Percentiles rank a stretch among this genome's conserved stretches.
Conservation (phyloP, 2,329 filamentous ascomycete genomes). For the Stemphylium beticola region DNA sequence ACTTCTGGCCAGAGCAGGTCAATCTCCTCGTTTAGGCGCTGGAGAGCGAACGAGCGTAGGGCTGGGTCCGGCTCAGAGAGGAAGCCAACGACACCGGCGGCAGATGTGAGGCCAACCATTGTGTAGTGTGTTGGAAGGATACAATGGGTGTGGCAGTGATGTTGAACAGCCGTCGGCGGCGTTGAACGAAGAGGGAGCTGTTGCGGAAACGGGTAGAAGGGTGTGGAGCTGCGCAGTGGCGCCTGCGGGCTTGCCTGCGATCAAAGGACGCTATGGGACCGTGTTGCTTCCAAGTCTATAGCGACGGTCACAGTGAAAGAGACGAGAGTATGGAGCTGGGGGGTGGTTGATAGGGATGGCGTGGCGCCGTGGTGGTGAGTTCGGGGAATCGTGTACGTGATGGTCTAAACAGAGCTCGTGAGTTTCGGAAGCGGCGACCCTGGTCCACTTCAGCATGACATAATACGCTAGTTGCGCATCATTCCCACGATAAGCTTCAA, state of each 20-base stretch:
- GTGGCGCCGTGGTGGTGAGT: constrained; percentile 35
- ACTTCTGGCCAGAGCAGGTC: constrained; percentile 98
- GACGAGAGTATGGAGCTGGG: constrained; percentile 34
- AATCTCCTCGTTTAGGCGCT: constrained; percentile 94
- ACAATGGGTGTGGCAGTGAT: constrained; percentile 16
- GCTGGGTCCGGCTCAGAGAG: constrained; percentile 92
- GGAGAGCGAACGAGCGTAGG: constrained; percentile 91
- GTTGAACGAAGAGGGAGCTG: constrained; percentile 29
- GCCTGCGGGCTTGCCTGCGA: constrained; percentile 28
- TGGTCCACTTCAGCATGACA: constrained; percentile 24
- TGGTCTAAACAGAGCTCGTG: constrained; percentile 30
- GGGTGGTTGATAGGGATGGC: constrained; percentile 42
- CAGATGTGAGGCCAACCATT: constrained; percentile 94
- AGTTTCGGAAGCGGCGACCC: constrained; percentile 28
- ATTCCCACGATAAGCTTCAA: constrained; percentile 16
- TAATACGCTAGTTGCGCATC: constrained; percentile 22
- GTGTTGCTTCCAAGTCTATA: constrained; percentile 19
- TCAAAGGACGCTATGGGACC: constrained; percentile 5
- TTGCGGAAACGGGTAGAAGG: constrained; percentile 45
- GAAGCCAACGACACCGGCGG: constrained; percentile 93
- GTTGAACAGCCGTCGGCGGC: constrained; percentile 24
- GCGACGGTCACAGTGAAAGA: constrained; percentile 35
- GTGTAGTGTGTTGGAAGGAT: constrained; percentile 24
- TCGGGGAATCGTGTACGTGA: constrained; percentile 35
- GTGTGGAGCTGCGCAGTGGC: constrained; percentile 47